These are phyloP conservation scores for Phellopilus nigrolimitatus DNA, from an alignment of 1,284 basidiomycete species.

Conservation along the genomic window DNA sequence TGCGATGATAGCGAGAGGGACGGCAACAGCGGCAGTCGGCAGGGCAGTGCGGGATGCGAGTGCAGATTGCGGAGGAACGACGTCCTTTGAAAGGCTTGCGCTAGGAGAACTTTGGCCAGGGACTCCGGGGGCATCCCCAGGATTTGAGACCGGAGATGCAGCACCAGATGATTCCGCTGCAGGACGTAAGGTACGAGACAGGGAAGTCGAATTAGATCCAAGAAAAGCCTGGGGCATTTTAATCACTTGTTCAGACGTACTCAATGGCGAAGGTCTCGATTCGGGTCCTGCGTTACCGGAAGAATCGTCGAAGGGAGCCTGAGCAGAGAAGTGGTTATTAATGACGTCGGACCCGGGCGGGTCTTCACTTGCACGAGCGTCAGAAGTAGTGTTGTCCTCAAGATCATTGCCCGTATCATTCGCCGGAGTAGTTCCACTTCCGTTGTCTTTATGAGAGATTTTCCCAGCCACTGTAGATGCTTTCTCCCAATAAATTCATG, in stretches of 20 bases:
- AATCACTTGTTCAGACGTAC: neutral
- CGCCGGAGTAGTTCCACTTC: neutral
- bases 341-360: neutral
- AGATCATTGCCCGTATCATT: neutral
- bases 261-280: neutral
- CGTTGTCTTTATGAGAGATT: neutral
- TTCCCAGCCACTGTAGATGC: neutral
- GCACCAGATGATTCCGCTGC: neutral
- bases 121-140: neutral
- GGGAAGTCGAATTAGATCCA: neutral
- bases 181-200: neutral
- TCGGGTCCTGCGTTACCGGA: too few species aligned
- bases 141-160: neutral
- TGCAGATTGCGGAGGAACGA: conserved; percentile 19
- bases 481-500: too few species aligned
- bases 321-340: neutral
- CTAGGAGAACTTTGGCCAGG: neutral
- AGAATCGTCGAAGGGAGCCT: conserved; percentile 3
- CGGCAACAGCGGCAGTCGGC: conserved; percentile 38
- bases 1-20: conserved; percentile 41
- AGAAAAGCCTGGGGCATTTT: neutral
- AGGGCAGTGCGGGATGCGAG: conserved; percentile 27
- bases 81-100: neutral
- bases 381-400: neutral
- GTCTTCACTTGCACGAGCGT: neutral